Percentiles rank a stretch among this genome's conserved stretches.
Conservation (phyloP, 1,139 yeast species). For the Suhomyces bribrorum region DNA sequence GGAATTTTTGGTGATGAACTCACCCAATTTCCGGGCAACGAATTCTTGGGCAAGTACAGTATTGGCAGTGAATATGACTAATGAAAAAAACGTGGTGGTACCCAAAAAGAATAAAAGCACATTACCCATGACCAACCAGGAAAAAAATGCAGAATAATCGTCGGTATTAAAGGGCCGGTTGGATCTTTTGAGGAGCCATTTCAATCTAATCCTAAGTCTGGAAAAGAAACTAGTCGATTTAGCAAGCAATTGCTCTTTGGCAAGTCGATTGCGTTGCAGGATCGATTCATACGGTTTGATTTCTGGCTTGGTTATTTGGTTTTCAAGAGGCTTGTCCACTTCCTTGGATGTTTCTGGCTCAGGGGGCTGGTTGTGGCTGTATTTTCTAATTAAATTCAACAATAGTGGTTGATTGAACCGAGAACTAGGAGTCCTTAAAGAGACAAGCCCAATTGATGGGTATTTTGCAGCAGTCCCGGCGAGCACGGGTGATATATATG, state of each 20-base stretch:
- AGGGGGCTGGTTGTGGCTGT: background rate
- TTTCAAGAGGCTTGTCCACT: background rate
- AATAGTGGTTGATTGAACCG: too few species aligned
- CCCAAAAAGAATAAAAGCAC: conserved; percentile 75
- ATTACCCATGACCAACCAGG: conserved; percentile 90
- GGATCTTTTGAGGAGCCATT: conserved; percentile 64
- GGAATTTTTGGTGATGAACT: conserved; percentile 78
- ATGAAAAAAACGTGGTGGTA: conserved; percentile 85
- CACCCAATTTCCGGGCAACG: conserved; percentile 80
- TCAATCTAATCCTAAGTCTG: conserved; percentile 56
- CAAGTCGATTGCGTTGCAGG: conserved; percentile 17
- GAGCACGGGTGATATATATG: background rate
- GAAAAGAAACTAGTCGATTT: conserved; percentile 52
- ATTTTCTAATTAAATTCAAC: too few species aligned
- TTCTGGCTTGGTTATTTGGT: conserved; percentile 1
- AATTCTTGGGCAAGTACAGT: conserved; percentile 90
- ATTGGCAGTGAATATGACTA: conserved; percentile 74
- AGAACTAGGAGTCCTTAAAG: too few species aligned
- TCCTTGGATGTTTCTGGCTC: background rate
- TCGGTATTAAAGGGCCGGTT: conserved; percentile 78
- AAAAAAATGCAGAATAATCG: conserved; percentile 83
- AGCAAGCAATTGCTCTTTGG: conserved; percentile 55
- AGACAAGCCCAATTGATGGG: too few species aligned
- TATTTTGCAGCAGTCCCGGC: too few species aligned
- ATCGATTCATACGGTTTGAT: conserved; percentile 2